Percentiles rank a stretch among this genome's conserved stretches.
phyloP scores from a whole-genome alignment of 169 alveolate species.

The Plasmodium inui region DNA sequence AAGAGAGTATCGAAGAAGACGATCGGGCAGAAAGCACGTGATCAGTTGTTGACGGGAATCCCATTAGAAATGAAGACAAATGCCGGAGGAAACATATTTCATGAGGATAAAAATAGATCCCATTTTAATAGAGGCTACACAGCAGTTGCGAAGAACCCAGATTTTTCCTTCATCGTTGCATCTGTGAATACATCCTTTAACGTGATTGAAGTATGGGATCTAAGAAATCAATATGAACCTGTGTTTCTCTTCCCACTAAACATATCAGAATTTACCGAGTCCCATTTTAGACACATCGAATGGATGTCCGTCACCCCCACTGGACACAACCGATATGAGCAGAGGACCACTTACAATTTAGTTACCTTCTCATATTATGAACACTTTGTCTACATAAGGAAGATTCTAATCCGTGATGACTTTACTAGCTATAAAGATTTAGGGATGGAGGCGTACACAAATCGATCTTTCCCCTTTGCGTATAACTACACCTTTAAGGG shows the following conservation, averaged over 20 bases:
- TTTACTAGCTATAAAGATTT: conserved; percentile 61
- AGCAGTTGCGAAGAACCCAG: conserved; percentile 80
- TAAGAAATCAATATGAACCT: conserved; percentile 80
- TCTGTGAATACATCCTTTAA: conserved; percentile 76
- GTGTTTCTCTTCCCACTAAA: conserved; percentile 82
- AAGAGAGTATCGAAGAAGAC: conserved; percentile 9
- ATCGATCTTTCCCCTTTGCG: background rate
- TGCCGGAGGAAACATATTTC: background rate
- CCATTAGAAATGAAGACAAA: background rate
- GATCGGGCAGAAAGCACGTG: background rate
- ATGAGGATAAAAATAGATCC: conserved; percentile 12
- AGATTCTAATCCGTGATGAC: conserved; percentile 34
- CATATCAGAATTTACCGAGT: conserved; percentile 75
- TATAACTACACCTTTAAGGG: conserved; percentile 5
- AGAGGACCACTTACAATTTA: conserved; percentile 11
- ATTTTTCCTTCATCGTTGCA: conserved; percentile 78
- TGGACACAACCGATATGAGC: background rate
- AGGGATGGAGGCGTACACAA: conserved; percentile 51
- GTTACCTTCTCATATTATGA: conserved; percentile 57
- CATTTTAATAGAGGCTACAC: conserved; percentile 77
- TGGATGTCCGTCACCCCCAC: conserved; percentile 72
- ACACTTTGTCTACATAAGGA: conserved; percentile 22
- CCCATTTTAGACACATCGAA: conserved; percentile 79
- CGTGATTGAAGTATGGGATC: conserved; percentile 82
- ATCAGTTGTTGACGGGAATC: background rate